phyloP scores from a whole-genome alignment of 345 rosid genomes.

The Acer campestre region DNA sequence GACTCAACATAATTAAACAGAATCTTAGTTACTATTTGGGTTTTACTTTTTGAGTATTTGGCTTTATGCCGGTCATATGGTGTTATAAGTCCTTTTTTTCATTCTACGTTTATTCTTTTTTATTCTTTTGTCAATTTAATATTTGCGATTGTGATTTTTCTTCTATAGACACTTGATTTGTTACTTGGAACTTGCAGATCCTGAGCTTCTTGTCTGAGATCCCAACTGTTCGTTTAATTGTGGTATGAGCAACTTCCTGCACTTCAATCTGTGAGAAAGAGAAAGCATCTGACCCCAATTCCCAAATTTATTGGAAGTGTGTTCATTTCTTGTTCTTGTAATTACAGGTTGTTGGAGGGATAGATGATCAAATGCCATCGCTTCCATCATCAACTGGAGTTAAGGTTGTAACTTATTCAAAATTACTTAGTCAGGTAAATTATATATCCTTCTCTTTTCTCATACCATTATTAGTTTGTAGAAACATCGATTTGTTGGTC shows the following conservation, averaged over 20 bases:
- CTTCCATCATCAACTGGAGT: conserved; percentile 76
- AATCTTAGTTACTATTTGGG: background rate
- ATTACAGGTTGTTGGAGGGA: conserved; percentile 91
- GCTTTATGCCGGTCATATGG: background rate
- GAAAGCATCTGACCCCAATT: background rate
- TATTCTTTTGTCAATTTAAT: conserved; percentile 1
- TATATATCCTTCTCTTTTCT: conserved; percentile 15
- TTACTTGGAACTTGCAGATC: conserved; percentile 62
- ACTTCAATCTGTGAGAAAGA: conserved; percentile 14
- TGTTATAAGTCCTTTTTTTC: background rate
- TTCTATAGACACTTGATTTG: conserved; percentile 7
- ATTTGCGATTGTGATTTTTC: conserved; percentile 11
- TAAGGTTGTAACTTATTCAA: conserved; percentile 69
- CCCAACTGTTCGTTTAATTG: conserved; percentile 75
- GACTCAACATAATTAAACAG: background rate
- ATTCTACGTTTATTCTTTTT: background rate
- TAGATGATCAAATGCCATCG: conserved; percentile 77
- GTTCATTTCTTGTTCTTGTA: conserved; percentile 23
- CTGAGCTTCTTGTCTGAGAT: conserved; percentile 82
- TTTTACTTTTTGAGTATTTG: background rate
- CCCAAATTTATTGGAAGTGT: conserved; percentile 8
- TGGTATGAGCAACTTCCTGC: conserved; percentile 55
- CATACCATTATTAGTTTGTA: conserved; percentile 4
- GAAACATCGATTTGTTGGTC: background rate
- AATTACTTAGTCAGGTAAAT: conserved; percentile 78